Percentiles rank a stretch among this genome's conserved stretches.
phyloP scores from a whole-genome alignment of 495 filamentous ascomycete genomes.

The Penicillium taxi region DNA sequence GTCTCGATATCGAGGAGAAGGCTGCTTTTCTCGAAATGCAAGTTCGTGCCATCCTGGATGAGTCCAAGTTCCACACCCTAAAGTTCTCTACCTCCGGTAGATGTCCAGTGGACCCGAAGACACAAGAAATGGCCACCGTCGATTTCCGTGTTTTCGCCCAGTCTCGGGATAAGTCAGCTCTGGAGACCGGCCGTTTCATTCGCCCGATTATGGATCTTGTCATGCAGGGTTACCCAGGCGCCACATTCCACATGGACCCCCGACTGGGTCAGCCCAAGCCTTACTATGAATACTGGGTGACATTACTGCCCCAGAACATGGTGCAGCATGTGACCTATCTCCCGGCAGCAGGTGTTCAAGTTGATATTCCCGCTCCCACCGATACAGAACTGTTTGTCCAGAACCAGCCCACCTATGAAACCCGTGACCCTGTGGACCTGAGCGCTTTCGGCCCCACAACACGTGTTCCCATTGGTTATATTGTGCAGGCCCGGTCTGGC shows the following conservation, averaged over 20 bases:
- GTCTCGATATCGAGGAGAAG: slow-evolving; percentile 35
- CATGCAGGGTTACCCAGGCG: background rate
- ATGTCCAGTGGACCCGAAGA: background rate
- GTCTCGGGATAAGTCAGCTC: background rate
- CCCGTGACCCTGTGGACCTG: too few species aligned
- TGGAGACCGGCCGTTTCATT: too few species aligned
- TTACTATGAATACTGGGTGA: slow-evolving; percentile 1
- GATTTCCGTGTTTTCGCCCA: background rate
- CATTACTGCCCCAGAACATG: background rate
- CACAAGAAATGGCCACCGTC: background rate
- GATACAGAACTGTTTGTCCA: too few species aligned
- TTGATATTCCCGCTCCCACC: too few species aligned
- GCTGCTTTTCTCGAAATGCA: slow-evolving; percentile 2
- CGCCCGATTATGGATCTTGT: background rate
- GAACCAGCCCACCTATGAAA: too few species aligned
- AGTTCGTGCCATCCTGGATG: background rate
- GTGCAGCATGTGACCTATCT: background rate
- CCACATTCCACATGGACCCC: background rate
- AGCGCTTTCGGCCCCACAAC: too few species aligned
- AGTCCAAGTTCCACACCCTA: background rate
- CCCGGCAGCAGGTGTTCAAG: too few species aligned
- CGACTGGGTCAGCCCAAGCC: background rate
- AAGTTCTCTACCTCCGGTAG: background rate
- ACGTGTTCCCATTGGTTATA: too few species aligned
- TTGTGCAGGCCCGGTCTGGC: too few species aligned